These are phyloP conservation scores for Coniochaeta sp. DNA, from an alignment of 2,329 filamentous ascomycete species.

Conservation along the genomic window DNA sequence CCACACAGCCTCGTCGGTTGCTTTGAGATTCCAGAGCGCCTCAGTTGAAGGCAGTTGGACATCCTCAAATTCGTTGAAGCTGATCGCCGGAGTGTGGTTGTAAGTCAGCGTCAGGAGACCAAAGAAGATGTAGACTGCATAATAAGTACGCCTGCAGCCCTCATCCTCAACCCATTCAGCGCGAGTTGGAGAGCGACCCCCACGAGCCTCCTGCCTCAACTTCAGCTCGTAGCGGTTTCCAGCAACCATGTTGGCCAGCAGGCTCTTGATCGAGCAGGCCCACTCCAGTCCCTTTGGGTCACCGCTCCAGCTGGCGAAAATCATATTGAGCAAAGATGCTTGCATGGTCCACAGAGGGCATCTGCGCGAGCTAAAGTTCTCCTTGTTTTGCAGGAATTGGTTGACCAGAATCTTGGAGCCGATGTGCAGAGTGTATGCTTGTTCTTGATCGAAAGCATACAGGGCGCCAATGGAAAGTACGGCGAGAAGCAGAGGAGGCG, in stretches of 20 bases:
- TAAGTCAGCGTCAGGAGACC: constrained; percentile 90
- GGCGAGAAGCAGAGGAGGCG: constrained; percentile 77
- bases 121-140: constrained; percentile 98
- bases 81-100: constrained; percentile 96
- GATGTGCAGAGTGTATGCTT: constrained; percentile 95
- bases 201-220: constrained; percentile 81
- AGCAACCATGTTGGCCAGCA: constrained; percentile 97
- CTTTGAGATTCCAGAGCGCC: constrained; percentile 84
- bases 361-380: constrained; percentile 96
- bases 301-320: constrained; percentile 98
- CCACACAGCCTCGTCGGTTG: constrained; percentile 75
- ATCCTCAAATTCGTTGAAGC: constrained; percentile 96
- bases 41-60: constrained; percentile 89
- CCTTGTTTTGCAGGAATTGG: constrained; percentile 95
- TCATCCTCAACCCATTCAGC: constrained; percentile 96
- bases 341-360: constrained; percentile 99
- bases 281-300: constrained; percentile 92
- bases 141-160: constrained; percentile 92
- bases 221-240: constrained; percentile 96
- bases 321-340: constrained; percentile 93
- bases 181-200: constrained; percentile 66
- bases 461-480: constrained; percentile 92
- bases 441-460: constrained; percentile 95
- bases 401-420: constrained; percentile 96
- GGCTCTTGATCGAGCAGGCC: constrained; percentile 98